Percentiles rank a stretch among this genome's conserved stretches.
These are phyloP conservation scores for Vicia villosa DNA, from an alignment of 306 rosid species.

Conservation along the genomic window DNA sequence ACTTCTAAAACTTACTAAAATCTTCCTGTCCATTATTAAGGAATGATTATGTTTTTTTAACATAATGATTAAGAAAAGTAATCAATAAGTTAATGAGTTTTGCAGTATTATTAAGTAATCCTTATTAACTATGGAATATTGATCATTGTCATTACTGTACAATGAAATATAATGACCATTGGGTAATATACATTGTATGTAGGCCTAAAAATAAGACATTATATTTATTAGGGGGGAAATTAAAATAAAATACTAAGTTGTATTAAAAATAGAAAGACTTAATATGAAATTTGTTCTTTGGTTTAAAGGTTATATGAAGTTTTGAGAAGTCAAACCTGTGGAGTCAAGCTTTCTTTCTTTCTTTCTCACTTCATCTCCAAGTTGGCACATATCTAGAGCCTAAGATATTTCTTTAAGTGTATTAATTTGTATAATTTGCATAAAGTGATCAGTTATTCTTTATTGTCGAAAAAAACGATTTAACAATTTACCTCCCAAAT, in stretches of 20 bases:
- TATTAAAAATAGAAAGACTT: no score
- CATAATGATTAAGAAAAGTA: not conserved
- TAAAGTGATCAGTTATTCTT: constrained; percentile 15
- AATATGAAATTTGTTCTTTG: not conserved
- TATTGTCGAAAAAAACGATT: constrained; percentile 29
- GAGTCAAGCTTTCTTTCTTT: constrained; percentile 84
- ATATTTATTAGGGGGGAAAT: not conserved
- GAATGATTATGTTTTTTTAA: not conserved
- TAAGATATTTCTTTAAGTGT: constrained; percentile 29
- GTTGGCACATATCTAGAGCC: constrained; percentile 83
- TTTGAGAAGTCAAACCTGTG: constrained; percentile 49
- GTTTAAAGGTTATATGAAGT: not conserved
- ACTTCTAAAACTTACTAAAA: no score
- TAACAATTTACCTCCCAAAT: constrained; percentile 79
- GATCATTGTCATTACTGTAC: not conserved
- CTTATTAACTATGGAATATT: not conserved
- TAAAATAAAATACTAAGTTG: not conserved
- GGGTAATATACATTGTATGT: not conserved
- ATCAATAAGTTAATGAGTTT: not conserved
- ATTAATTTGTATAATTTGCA: not conserved
- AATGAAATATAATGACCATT: not conserved
- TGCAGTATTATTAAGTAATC: not conserved
- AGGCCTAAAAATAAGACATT: not conserved
- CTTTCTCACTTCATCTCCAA: constrained; percentile 70
- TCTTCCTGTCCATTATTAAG: not conserved